phyloP scores from a whole-genome alignment of 2,329 filamentous ascomycete species.

The Venturia asperata region DNA sequence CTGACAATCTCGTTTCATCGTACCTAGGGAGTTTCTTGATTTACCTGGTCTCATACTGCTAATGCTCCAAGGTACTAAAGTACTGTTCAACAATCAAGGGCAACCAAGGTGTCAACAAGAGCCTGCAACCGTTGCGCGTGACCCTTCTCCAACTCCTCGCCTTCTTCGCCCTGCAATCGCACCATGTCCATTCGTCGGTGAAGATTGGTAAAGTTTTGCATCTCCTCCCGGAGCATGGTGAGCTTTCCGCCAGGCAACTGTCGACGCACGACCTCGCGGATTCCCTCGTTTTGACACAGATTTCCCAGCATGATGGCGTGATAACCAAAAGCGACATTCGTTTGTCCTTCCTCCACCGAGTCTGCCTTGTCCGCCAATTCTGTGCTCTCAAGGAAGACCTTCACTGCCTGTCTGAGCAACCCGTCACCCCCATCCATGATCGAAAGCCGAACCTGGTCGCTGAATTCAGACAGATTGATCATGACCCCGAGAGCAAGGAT shows the following conservation, averaged over 20 bases:
- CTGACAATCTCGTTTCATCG: neutral
- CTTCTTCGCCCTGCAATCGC: conserved; percentile 41
- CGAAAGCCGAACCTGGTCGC: conserved; percentile 46
- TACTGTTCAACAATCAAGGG: neutral
- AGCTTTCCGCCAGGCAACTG: conserved; percentile 44
- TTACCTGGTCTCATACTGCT: neutral
- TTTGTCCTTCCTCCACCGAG: conserved; percentile 60
- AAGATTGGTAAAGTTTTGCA: conserved; percentile 56
- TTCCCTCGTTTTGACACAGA: conserved; percentile 53
- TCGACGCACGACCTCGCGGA: conserved; percentile 22
- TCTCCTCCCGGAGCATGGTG: conserved; percentile 46
- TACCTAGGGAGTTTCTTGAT: neutral
- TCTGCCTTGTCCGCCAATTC: conserved; percentile 56
- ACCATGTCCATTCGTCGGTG: conserved; percentile 52
- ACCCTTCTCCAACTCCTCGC: conserved; percentile 39
- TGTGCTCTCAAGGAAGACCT: conserved; percentile 55
- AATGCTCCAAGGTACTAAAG: neutral
- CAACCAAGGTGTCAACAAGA: conserved; percentile 36
- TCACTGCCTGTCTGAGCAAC: conserved; percentile 12
- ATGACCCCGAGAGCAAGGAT: conserved; percentile 73
- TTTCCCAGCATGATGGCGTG: conserved; percentile 78
- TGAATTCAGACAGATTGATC: conserved; percentile 83
- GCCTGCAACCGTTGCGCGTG: conserved; percentile 49
- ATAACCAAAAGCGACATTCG: conserved; percentile 81
- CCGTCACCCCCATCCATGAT: conserved; percentile 18